Base-by-base conservation (phyloP, 805 yeast species). In the Lipomyces chichibuensis region DNA sequence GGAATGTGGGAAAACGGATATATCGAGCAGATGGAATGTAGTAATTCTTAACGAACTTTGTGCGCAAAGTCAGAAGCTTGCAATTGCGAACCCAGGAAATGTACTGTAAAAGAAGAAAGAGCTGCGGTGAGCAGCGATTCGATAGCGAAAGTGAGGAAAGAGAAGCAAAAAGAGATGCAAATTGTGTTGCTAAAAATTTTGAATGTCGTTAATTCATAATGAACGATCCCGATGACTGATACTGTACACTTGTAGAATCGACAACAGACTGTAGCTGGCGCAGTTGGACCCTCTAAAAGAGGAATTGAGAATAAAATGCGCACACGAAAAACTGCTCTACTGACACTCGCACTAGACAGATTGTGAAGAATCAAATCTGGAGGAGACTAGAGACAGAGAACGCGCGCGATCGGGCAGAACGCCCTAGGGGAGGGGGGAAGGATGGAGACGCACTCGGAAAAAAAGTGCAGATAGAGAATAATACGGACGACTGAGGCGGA, bases 361-460 rank as follows among this genome's bases (percentile, higher is more conserved):
- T 25, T 46, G 17, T 20, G 53, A n/a, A 7, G 52, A 55, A 55
- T 43, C 43, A 13, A 37, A 37, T 37, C 17, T 17, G 43, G 43
- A 43, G 32, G 55, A 59, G 49, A 13, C 49, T 46, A 46, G 54
- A 39, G 52, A 55, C 57, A 61, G 49, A 62, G 54, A 39, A 56
- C 53, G 61, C 57, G 57, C 62, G 59, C 59, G 14, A 54, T 17
- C 53, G 58, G 65, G 61, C 59, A 59, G 49, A 32, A 57, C 46
- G 65, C 65, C 62, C 62, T 13, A 39, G 43, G 20, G 27, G 59
- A 32, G 51, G 57, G 46, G 51, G 57, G 46, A 57, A 32, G 20
- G 35, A 51, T 9, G 53, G 27, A 56, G 55, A 57, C 49, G 60
- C 43, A 49, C 35, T 57, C 37, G 29, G 51, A n/a, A 33, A n/a